Conservation (phyloP, 2,329 filamentous ascomycete species). For the Phyllachora maydis region DNA sequence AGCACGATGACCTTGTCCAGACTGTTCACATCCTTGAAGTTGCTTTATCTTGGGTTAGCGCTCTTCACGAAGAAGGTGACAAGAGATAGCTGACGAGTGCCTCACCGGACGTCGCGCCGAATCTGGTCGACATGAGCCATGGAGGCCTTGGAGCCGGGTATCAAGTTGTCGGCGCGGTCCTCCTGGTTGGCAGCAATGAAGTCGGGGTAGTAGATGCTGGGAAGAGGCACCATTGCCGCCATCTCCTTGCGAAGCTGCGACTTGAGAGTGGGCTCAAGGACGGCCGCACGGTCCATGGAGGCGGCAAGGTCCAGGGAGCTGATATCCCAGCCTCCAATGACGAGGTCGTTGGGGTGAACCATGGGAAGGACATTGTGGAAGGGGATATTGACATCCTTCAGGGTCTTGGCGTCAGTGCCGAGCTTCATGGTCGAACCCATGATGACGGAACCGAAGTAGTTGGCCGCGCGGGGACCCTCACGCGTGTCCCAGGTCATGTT, state of each 20-base stretch:
- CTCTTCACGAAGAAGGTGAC: too few species aligned
- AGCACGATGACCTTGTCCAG: conserved; percentile 94
- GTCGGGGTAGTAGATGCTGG: conserved; percentile 95
- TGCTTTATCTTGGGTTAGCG: conserved; percentile 21
- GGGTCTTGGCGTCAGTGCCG: conserved; percentile 65
- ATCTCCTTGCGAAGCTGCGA: conserved; percentile 80
- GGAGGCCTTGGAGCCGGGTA: conserved; percentile 67
- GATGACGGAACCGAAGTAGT: conserved; percentile 96
- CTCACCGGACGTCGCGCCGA: conserved; percentile 71
- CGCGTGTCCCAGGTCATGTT: conserved; percentile 82
- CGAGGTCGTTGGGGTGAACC: conserved; percentile 91
- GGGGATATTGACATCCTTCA: conserved; percentile 83
- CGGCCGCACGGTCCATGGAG: conserved; percentile 88
- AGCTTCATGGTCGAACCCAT: conserved; percentile 98
- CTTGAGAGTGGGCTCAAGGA: conserved; percentile 92
- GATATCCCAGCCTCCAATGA: conserved; percentile 95
- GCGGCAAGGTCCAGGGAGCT: conserved; percentile 73
- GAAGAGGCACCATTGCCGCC: conserved; percentile 69
- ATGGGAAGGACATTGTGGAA: conserved; percentile 90
- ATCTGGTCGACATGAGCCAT: conserved; percentile 82
- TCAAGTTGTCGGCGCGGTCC: conserved; percentile 79
- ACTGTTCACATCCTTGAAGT: conserved; percentile 71
- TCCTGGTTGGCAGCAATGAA: conserved; percentile 99
- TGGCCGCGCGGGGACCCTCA: conserved; percentile 65
- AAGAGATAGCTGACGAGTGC: too few species aligned